phyloP scores from a whole-genome alignment of 352 stramenopile species.

The Globisporangium nagaii region DNA sequence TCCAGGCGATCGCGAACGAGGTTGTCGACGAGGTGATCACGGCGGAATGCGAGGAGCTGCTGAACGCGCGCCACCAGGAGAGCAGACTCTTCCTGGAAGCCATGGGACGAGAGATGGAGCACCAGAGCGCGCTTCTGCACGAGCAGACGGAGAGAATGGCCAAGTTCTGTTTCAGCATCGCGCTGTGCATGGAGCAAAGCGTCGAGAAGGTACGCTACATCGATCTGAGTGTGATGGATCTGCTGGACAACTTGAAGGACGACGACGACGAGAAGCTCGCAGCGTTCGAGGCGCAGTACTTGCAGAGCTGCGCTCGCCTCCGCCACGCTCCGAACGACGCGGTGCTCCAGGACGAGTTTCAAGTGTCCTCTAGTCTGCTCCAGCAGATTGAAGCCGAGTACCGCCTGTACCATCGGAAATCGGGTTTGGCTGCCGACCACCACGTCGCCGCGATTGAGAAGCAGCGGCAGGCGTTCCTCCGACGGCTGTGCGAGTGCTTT shows the following conservation, averaged over 20 bases:
- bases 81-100: slow-evolving; percentile 50
- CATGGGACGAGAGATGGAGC: slow-evolving; percentile 43
- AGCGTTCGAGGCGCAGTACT: slow-evolving; percentile 46
- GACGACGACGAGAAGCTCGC: slow-evolving; percentile 46
- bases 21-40: slow-evolving; percentile 61
- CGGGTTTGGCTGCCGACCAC: slow-evolving; percentile 35
- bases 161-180: slow-evolving; percentile 58
- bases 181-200: slow-evolving; percentile 50
- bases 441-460: slow-evolving; percentile 44
- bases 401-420: slow-evolving; percentile 54
- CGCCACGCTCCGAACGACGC: slow-evolving; percentile 68
- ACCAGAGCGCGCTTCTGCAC: slow-evolving; percentile 53
- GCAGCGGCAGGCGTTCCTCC: slow-evolving; percentile 41
- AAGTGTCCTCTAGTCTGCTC: slow-evolving; percentile 41
- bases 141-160: slow-evolving; percentile 49
- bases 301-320: slow-evolving; percentile 37
- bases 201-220: slow-evolving; percentile 51
- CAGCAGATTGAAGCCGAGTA: slow-evolving; percentile 73
- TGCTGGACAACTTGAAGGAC: slow-evolving; percentile 73
- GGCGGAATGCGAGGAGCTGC: slow-evolving; percentile 41
- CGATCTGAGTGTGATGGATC: slow-evolving; percentile 62
- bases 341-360: slow-evolving; percentile 57
- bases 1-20: slow-evolving; percentile 61
- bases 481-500: slow-evolving; percentile 45
- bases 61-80: slow-evolving; percentile 41